Conservation (phyloP, 2,329 filamentous ascomycete genomes). For the Neonectria ditissima region DNA sequence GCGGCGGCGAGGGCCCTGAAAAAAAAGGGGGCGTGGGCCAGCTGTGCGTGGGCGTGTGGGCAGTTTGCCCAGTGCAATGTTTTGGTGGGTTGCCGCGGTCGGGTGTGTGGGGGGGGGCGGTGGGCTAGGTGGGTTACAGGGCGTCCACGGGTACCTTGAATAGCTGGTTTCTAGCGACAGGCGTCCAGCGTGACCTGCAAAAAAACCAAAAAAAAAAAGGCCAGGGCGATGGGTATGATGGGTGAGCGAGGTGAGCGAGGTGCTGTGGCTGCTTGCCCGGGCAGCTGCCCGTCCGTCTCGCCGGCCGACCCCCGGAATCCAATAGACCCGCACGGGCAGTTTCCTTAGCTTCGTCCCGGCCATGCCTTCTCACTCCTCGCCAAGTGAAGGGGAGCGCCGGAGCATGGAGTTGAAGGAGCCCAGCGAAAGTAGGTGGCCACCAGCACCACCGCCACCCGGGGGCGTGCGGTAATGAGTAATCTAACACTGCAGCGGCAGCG, state of each 20-base stretch:
- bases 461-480: conserved; percentile 24
- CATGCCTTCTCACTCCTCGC: conserved; percentile 1
- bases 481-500: conserved; percentile 25
- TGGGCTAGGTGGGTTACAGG: conserved; percentile 27
- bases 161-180: conserved; percentile 20
- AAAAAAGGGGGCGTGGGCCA: conserved; percentile 13
- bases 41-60: conserved; percentile 18
- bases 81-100: conserved; percentile 21
- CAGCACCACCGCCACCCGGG: conserved; percentile 34
- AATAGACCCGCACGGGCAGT: conserved; percentile 13
- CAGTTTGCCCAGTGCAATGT: conserved; percentile 16
- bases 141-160: conserved; percentile 29
- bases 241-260: neutral
- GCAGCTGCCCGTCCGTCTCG: conserved; percentile 7
- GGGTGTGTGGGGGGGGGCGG: conserved; percentile 20
- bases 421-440: conserved; percentile 33
- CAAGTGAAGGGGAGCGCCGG: conserved; percentile 3
- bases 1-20: conserved; percentile 25
- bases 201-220: neutral
- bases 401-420: conserved; percentile 1
- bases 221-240: conserved; percentile 13
- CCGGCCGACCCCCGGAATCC: conserved; percentile 19
- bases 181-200: conserved; percentile 20
- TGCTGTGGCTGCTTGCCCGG: neutral
- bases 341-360: conserved; percentile 12